These are phyloP conservation scores for Mucor irregularis DNA, from an alignment of 371 early-diverging fungal genomes.

Conservation along the genomic window DNA sequence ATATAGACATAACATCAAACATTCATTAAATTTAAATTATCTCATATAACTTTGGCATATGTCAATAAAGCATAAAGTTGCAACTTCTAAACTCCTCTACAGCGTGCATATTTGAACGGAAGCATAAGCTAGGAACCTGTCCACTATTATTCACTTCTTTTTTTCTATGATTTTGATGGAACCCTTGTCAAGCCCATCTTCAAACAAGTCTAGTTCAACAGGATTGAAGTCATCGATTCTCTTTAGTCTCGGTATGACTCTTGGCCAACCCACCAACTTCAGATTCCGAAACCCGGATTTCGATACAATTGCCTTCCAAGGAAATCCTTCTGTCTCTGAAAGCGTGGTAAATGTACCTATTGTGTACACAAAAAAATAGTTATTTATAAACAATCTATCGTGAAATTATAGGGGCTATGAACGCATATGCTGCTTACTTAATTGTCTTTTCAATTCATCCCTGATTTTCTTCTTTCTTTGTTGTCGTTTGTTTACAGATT, in stretches of 20 bases:
- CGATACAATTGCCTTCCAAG: neutral
- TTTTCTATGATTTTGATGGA: neutral
- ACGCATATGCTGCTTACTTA: no score
- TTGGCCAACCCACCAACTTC: neutral
- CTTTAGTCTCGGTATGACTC: neutral
- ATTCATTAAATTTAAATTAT: no score
- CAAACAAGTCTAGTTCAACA: neutral
- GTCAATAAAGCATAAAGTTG: no score
- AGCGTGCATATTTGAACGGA: no score
- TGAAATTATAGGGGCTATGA: no score
- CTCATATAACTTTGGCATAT: no score
- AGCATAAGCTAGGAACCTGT: no score
- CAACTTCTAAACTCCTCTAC: no score
- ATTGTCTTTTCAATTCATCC: neutral
- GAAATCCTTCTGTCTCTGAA: neutral
- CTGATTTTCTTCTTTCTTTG: neutral
- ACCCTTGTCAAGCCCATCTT: neutral
- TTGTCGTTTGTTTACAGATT: neutral
- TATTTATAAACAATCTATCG: no score
- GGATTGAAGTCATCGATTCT: neutral
- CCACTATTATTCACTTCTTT: no score
- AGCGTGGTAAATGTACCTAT: neutral
- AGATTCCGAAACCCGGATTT: neutral
- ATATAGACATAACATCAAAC: no score
- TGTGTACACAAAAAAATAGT: no score